Evolutionary conservation across 2,329 filamentous ascomycete genomes (phyloP), one percentile per base, ranked within the genome.

Genomic region (Parasarocladium wereldwijsianum): DNA sequence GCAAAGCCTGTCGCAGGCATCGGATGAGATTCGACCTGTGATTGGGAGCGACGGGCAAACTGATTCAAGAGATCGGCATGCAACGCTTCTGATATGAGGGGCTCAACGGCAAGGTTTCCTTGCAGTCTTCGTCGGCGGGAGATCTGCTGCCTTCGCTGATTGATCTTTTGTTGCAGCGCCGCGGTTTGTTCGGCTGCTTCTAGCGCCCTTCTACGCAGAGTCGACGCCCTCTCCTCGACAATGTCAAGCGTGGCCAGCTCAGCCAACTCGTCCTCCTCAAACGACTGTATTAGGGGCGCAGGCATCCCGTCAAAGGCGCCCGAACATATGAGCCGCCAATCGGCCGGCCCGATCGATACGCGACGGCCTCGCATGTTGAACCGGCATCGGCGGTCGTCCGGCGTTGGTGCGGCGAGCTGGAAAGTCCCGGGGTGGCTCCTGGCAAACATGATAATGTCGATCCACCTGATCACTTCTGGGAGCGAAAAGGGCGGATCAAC

Each of bases 321-420:
- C 22, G 80, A 86, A 32, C 75, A 73, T 40, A 93, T 86, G 39
- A 93, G 59, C 24, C 85, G 68, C 63, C 77, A 93, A 47, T 93
- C 84, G 48, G 92, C 83, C 50, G 92, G 83, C 12, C 73, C 75
- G 36, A 93, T 87, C 55, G 93, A 82, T 7, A 92, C 77, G 27
- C 80, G 70, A 39, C 76, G 68, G 36, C 85, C 80, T 46, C 85
- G 85, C 38, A 83, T 75, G 45, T 76, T 73, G 50, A 93, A 90
- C 38, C 83, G 80, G 46, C 84, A 92, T 31, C 78, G 73, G 26
- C 77, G 69, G 31, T 69, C 58, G 13, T 79, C 78, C 39, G 81
- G 76, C 25, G 70, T 64, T 37, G 69, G 66, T 34, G 79, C 72
- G 32, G 71, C 73, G 30, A 92, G 57, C 19, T 71, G 67, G 51